Evolutionary conservation across 2,329 filamentous ascomycete species (phyloP), one percentile per base, ranked within the genome.

Genomic region (Trichoderma sp.): DNA sequence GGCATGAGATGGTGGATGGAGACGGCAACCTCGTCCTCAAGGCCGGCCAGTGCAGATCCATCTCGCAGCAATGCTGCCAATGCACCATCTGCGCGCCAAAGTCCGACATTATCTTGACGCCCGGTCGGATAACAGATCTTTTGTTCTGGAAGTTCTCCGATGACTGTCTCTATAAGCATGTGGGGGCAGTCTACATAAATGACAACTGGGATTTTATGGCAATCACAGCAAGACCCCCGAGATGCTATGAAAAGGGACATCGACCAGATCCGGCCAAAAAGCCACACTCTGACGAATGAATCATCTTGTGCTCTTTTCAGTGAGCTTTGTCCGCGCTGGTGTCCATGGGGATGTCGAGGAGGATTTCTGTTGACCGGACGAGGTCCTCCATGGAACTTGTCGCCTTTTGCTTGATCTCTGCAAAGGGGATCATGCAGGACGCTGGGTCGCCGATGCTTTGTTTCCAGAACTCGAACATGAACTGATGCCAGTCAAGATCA

Each of bases 81-180:
- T 30, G n/a, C 28, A 63, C 59, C 28, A n/a, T 63, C 43, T 63
- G 59, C 28, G 59, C 59, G 28, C 59, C 59, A 1, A 51, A 37
- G 6, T 13, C 43, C 21, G 60, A 64, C 28, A 21, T 64, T n/a
- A n/a, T 39, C 14, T 5, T 54, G 60, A 14, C 49, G 14, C 34
- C 30, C n/a, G 24, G n/a, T 21, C 13, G 26, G 13, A 18, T 59
- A 34, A 28, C 30, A 10, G 34, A 43, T 11, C 13, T 39, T 24
- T 13, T 43, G 21, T 43, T 34, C 13, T 39, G 1, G 4, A 64
- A 54, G 21, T 43, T 28, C 13, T 24, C 60, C 4, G 30, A 26
- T 14, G 34, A 28, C 14, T 64, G 60, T 10, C 37, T 37, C 49
- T 18, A 28, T 1, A 14, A 10, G 21, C 10, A 37, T 8, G 5